Evolutionary conservation across 129 eudicot genomes (phyloP), one percentile per base, ranked within the genome.

Genomic region (Flaveria brownii): DNA sequence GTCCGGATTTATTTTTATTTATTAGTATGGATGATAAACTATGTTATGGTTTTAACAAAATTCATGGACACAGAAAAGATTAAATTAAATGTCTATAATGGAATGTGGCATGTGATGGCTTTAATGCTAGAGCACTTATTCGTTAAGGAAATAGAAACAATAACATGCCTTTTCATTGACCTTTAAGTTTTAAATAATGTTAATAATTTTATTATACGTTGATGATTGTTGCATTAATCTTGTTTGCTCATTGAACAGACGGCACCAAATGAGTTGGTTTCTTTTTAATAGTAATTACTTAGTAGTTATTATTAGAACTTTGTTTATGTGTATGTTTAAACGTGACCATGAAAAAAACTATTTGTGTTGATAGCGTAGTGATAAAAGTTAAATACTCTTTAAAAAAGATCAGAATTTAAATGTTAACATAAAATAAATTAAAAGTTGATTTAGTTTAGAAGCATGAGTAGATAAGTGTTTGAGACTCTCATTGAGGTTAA

Each of bases 161-260:
- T 42, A 20, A 67, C 33, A 67, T 67, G 72, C 54, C 2, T n/a
- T 67, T 67, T 42, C 13, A n/a, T 45, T 67, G 72, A 45, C 52
- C 18, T 68, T 20, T 14, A 68, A 42, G 33, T 18, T 68, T 20
- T 11, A 43, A 14, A 6, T 36, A 36, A 2, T 45, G 11, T 0
- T 36, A 5, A 36, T 36, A 5, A 36, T 36, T 36, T 36, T 36
- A 36, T 36, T 5, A 36, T 36, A 36, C n/a, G 6, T 10, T 52
- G 22, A 52, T 52, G 1, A 52, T n/a, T 6, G 8, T 51, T 17
- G 15, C 17, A 51, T 51, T 30, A 0, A 30, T 51, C 22, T 51
- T 3, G 18, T 6, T 16, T 51, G 57, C 57, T 51, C 5, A 16
- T 16, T 36, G 57, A 51, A 5, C 6, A 51, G 3, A 51, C 1